Evolutionary conservation across 116 monocot genomes (phyloP).

Genomic region (Dioscorea cayenensis): DNA sequence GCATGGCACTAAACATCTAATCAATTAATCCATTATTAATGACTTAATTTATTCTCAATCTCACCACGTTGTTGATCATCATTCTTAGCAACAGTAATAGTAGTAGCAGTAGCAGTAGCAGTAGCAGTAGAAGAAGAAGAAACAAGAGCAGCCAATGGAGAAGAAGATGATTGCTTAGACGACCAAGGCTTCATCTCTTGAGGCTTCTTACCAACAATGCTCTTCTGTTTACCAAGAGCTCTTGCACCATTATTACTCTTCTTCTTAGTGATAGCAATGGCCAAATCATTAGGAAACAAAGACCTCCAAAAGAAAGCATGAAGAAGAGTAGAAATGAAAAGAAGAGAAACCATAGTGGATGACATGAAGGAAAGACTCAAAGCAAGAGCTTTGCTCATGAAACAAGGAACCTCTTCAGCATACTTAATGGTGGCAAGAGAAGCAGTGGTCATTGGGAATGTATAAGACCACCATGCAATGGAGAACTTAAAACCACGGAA

Average conservation of each 20-base stretch:
- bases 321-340: constrained; percentile 68
- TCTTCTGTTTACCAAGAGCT: constrained; percentile 9
- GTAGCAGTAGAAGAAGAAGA: too few species aligned
- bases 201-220: not conserved
- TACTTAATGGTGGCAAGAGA: constrained; percentile 75
- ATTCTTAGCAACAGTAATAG: too few species aligned
- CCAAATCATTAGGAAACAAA: constrained; percentile 75
- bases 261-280: constrained; percentile 78
- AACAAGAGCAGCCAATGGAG: constrained; percentile 24
- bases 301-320: constrained; percentile 70
- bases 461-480: constrained; percentile 95
- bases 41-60: too few species aligned
- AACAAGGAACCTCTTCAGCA: constrained; percentile 64
- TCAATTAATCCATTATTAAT: too few species aligned
- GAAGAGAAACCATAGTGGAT: constrained; percentile 60
- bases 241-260: constrained; percentile 10
- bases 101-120: too few species aligned
- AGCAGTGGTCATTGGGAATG: constrained; percentile 90
- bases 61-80: too few species aligned
- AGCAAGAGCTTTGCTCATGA: constrained; percentile 55
- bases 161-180: constrained; percentile 27
- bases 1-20: too few species aligned
- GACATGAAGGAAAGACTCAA: constrained; percentile 63
- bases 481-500: constrained; percentile 91
- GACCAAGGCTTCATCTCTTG: constrained; percentile 40